Conservation (phyloP, 202 grass and related monocot species). For the Setaria italica region DNA sequence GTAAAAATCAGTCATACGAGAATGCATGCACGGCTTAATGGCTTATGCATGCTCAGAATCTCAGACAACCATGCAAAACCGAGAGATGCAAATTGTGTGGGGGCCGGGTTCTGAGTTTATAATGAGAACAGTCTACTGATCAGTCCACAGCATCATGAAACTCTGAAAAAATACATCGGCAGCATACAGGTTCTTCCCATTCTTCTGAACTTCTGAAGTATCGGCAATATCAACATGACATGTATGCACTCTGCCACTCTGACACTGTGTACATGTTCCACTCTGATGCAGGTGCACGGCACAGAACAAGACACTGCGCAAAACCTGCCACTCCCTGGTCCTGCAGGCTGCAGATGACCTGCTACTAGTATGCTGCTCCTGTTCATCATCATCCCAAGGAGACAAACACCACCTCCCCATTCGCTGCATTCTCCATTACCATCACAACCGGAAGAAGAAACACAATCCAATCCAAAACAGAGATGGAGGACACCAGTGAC, state of each 20-base stretch:
- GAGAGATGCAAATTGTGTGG: neutral
- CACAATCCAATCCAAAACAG: neutral
- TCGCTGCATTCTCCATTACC: neutral
- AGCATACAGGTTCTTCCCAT: neutral
- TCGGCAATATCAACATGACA: neutral
- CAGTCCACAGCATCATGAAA: neutral
- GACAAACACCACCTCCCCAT: neutral
- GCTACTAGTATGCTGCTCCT: neutral
- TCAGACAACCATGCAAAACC: neutral
- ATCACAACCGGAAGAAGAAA: neutral
- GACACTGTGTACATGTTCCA: slow-evolving; percentile 8
- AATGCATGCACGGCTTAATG: too few relatives aligned
- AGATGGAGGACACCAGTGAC: neutral
- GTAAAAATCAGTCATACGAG: too few relatives aligned
- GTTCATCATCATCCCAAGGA: slow-evolving; percentile 2
- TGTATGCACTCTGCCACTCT: neutral
- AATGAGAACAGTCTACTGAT: neutral
- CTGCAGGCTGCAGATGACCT: neutral
- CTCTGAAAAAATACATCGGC: neutral
- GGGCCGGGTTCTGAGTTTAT: too few relatives aligned
- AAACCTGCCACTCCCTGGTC: slow-evolving; percentile 9
- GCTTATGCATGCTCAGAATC: neutral
- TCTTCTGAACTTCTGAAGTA: slow-evolving; percentile 9
- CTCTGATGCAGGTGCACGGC: slow-evolving; percentile 24
- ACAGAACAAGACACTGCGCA: slow-evolving; percentile 25